A percentile compares a stretch with the other conserved stretches of the same genome.
Evolutionary conservation across 495 filamentous ascomycete species (phyloP).

Genomic region (Neurospora sp.): DNA sequence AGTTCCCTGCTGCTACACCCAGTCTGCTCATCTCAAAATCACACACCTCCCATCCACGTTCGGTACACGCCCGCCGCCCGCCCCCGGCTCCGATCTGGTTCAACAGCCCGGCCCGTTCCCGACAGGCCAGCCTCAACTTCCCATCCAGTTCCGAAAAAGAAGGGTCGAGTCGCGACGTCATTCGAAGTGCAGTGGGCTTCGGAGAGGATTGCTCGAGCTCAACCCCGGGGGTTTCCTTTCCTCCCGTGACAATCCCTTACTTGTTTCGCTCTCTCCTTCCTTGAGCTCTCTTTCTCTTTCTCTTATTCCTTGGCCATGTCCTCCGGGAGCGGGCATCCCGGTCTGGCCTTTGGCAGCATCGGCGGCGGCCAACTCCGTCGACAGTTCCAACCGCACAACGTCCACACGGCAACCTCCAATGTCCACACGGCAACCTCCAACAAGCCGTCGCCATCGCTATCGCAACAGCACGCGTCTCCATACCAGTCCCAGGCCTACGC

Average conservation of each 20-base stretch:
- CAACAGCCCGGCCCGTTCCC: background rate
- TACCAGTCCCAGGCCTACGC: conserved; percentile 10
- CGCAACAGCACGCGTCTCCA: conserved; percentile 24
- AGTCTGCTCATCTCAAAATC: background rate
- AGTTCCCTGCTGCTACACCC: background rate
- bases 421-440: conserved; percentile 24
- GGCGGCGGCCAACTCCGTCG: conserved; percentile 9
- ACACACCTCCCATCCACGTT: background rate
- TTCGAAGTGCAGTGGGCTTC: background rate
- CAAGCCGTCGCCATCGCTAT: conserved; percentile 28
- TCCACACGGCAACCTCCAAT: conserved; percentile 26
- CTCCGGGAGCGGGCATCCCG: conserved; percentile 18
- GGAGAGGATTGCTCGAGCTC: background rate
- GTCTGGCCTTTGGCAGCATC: conserved; percentile 17
- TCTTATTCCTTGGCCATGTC: conserved; percentile 19
- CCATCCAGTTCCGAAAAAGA: background rate
- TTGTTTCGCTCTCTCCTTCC: conserved; percentile 5
- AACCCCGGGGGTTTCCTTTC: background rate
- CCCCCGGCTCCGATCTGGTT: background rate
- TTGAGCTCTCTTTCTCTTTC: background rate
- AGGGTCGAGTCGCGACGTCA: conserved; percentile 1
- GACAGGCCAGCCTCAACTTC: background rate
- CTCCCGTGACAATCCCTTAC: background rate
- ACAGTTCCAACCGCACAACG: conserved; percentile 26
- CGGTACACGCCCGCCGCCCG: background rate